Evolutionary conservation across 225 moss, liverwort and hornwort species (phyloP).

Genomic region (Anthoceros angustus): DNA sequence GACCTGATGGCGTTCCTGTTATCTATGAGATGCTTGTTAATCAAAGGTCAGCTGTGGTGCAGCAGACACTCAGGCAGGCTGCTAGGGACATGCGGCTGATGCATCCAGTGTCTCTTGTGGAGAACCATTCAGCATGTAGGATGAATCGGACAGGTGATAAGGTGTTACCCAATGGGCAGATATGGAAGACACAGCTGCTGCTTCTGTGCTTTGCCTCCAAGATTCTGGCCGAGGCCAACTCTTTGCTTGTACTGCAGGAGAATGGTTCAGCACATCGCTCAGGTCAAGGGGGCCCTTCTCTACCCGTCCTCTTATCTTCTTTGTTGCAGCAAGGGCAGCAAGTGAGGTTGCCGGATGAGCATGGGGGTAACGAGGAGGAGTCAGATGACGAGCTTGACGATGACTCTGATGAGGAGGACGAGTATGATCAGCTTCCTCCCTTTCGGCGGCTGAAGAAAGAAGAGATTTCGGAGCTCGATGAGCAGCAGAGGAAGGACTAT

Average conservation of each 20-base stretch:
- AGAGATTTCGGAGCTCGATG: slow-evolving; percentile 43
- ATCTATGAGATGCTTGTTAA: slow-evolving; percentile 49
- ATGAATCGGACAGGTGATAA: slow-evolving; percentile 33
- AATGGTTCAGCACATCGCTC: slow-evolving; percentile 32
- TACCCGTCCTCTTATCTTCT: slow-evolving; percentile 46
- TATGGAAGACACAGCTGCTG: slow-evolving; percentile 47
- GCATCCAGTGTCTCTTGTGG: slow-evolving; percentile 51
- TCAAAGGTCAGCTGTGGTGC: slow-evolving; percentile 44
- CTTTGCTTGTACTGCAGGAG: slow-evolving; percentile 43
- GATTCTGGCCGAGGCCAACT: slow-evolving; percentile 47
- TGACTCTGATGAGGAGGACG: slow-evolving; percentile 41
- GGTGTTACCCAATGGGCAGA: slow-evolving; percentile 49
- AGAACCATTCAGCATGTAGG: slow-evolving; percentile 44
- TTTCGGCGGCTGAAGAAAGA: slow-evolving; percentile 44
- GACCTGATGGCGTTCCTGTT: slow-evolving; percentile 40
- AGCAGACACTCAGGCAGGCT: slow-evolving; percentile 50
- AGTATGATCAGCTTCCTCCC: slow-evolving; percentile 48
- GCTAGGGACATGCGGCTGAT: slow-evolving; percentile 51
- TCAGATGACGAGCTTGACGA: slow-evolving; percentile 45
- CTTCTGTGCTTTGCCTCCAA: slow-evolving; percentile 53
- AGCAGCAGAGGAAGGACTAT: slow-evolving; percentile 27
- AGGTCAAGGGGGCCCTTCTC: slow-evolving; percentile 39
- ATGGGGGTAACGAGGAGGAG: slow-evolving; percentile 40
- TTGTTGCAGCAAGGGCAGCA: slow-evolving; percentile 44
- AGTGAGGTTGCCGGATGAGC: slow-evolving; percentile 40